Conservation (phyloP, 2,329 filamentous ascomycete species). For the Neofusicoccum umdonicola region DNA sequence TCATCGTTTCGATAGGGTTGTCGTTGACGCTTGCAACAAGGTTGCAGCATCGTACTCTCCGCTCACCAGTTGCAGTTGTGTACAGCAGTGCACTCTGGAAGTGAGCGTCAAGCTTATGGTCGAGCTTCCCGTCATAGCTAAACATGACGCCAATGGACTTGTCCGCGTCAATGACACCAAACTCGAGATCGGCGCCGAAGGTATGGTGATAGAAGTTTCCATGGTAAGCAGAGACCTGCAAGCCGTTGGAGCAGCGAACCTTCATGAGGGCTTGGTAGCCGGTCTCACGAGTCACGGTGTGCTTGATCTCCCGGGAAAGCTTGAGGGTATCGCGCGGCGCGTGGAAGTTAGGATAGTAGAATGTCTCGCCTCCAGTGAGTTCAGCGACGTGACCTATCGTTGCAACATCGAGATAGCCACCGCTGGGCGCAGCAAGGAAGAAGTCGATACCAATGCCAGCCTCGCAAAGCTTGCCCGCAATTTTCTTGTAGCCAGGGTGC, state of each 20-base stretch:
- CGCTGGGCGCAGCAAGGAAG: constrained; percentile 87
- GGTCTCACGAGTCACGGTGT: constrained; percentile 83
- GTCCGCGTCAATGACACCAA: constrained; percentile 88
- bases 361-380: constrained; percentile 90
- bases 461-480: constrained; percentile 82
- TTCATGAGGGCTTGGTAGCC: constrained; percentile 98
- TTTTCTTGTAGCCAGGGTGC: constrained; percentile 81
- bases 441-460: constrained; percentile 87
- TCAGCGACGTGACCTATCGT: constrained; percentile 86
- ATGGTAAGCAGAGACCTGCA: constrained; percentile 91
- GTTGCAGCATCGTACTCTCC: constrained; percentile 89
- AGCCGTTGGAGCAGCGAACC: constrained; percentile 92
- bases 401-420: constrained; percentile 88
- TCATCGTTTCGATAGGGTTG: constrained; percentile 77
- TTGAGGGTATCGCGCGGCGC: constrained; percentile 80
- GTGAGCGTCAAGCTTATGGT: constrained; percentile 92
- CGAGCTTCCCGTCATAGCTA: constrained; percentile 95
- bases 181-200: constrained; percentile 90
- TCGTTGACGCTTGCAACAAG: constrained; percentile 90
- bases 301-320: constrained; percentile 79
- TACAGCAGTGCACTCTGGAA: constrained; percentile 96
- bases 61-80: constrained; percentile 84
- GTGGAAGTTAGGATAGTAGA: constrained; percentile 96
- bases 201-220: constrained; percentile 96
- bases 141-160: constrained; percentile 92